Percentiles rank a stretch among this genome's conserved stretches.
phyloP scores from a whole-genome alignment of 257 asterid species.

The Coffea eugenioides region DNA sequence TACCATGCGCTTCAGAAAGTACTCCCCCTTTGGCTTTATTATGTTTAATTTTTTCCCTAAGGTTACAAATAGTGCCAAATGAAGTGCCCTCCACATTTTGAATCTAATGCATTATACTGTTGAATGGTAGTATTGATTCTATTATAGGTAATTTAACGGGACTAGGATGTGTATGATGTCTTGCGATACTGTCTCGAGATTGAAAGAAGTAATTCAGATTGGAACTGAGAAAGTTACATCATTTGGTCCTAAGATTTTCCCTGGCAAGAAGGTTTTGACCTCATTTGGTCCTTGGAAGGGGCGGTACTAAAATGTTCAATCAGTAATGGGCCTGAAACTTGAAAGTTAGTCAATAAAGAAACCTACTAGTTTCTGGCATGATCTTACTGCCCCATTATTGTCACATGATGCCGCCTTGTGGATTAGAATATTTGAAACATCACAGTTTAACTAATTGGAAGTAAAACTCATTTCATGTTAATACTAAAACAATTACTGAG shows the following conservation, averaged over 20 bases:
- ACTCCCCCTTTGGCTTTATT: background rate
- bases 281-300: background rate
- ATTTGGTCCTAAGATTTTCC: background rate
- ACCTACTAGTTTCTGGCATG: background rate
- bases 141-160: background rate
- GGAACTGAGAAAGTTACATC: background rate
- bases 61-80: background rate
- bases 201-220: background rate
- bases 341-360: no score
- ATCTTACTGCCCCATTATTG: background rate
- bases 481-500: background rate
- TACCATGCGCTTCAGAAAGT: background rate
- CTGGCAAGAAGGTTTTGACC: background rate
- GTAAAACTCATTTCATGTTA: background rate
- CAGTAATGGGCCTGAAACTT: background rate
- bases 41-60: background rate
- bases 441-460: background rate
- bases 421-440: background rate
- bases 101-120: background rate
- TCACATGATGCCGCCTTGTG: background rate
- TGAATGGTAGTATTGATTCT: background rate
- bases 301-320: background rate
- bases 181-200: background rate
- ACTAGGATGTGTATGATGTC: background rate
- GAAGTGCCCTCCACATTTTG: background rate